Base-by-base conservation (phyloP, 352 stramenopile species). In the Peronospora tabacina region DNA sequence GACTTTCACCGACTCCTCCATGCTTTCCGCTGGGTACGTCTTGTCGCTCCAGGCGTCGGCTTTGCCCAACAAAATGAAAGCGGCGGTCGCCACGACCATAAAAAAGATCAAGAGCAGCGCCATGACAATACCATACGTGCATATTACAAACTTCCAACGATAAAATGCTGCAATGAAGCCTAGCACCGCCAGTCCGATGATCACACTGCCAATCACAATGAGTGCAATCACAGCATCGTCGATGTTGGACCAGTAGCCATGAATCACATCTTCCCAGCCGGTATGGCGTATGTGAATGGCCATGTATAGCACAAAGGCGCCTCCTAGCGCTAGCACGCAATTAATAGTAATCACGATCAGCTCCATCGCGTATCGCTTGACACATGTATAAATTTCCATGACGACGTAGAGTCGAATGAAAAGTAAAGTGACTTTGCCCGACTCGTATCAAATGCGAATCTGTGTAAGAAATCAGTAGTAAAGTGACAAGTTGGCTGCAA, bases 291-390 rank as follows among this genome's bases (percentile, higher is more conserved):
- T 58, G 44, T 70, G 63, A 29, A 76, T 49, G 7, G 63, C 65
- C 24, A 72, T 55, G 58, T 74, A 75, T 17, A 85, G 52, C 42
- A 87, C 65, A 29, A 87, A 49, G 13, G 70, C 58, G 26, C 73
- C 76, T 46, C 72, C 76, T 3, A 68, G 44, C 15, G 78, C 71
- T 40, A 87, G 54, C 12, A 83, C 38, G 44, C 63, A 63, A 55
- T 87, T 87, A 63, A 85, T 69, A 28, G 49, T 55, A 33, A 85
- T 45, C 50, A 87, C 53, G n/a, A 82, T 53, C 11, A 83, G 35
- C 39, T 64, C 55, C 45, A 58, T 61, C 7, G 34, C 26, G 33
- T 46, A 68, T 49, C 46, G 61, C 6, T 52, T 33, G 13, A 68
- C 16, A 22, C 47, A 70, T 20, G 7, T 26, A 30, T 42, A 58